Evolutionary conservation across 106 monocot genomes (phyloP).

Genomic region (Dioscorea dumetorum): DNA sequence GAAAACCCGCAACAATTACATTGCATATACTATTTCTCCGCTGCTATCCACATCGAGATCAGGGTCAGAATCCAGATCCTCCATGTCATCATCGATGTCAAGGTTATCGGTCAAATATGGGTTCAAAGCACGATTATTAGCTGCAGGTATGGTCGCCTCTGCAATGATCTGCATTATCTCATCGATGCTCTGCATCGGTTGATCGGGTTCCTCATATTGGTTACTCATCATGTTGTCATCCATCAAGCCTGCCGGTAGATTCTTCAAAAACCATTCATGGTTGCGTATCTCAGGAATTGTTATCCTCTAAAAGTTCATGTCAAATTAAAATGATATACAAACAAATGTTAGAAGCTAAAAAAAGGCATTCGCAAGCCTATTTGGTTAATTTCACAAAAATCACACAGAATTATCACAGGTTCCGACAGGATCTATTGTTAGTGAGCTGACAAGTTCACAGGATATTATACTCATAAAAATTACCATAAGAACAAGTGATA

Average conservation of each 20-base stretch:
- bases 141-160: slow-evolving; percentile 72
- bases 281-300: slow-evolving; percentile 66
- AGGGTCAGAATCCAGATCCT: slow-evolving; percentile 66
- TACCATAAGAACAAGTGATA: too few relatives aligned
- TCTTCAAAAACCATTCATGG: slow-evolving; percentile 72
- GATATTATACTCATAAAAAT: too few relatives aligned
- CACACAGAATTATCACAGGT: too few relatives aligned
- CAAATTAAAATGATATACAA: neutral
- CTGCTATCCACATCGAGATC: slow-evolving; percentile 83
- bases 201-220: slow-evolving; percentile 62
- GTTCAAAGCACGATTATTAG: slow-evolving; percentile 37
- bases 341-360: neutral
- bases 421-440: too few relatives aligned
- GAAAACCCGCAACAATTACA: slow-evolving; percentile 24
- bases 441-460: too few relatives aligned
- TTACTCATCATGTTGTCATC: slow-evolving; percentile 40
- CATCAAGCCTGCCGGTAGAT: slow-evolving; percentile 67
- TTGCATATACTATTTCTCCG: slow-evolving; percentile 75
- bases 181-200: slow-evolving; percentile 45
- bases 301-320: slow-evolving; percentile 41
- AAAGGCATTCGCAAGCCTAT: neutral
- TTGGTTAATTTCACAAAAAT: too few relatives aligned
- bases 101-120: slow-evolving; percentile 33
- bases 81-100: slow-evolving; percentile 74
- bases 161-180: slow-evolving; percentile 86